Evolutionary conservation across 2,329 filamentous ascomycete species (phyloP).

Genomic region (Fusarium newnesense): DNA sequence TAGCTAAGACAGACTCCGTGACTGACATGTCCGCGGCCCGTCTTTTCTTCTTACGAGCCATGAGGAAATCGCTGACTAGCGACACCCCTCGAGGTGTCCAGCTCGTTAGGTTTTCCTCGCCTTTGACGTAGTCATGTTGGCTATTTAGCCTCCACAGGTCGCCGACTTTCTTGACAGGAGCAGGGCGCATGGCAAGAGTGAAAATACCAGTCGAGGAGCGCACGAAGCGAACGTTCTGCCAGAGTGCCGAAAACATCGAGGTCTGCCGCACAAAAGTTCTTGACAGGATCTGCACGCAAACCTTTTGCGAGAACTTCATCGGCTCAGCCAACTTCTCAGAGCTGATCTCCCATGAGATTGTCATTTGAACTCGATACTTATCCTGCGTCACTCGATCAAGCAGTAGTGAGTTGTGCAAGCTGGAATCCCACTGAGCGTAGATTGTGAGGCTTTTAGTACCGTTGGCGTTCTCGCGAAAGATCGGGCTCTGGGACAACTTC

Average conservation of each 20-base stretch:
- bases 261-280: constrained; percentile 86
- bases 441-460: constrained; percentile 89
- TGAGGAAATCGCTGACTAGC: constrained; percentile 87
- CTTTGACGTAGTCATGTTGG: constrained; percentile 93
- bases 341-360: constrained; percentile 84
- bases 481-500: constrained; percentile 80
- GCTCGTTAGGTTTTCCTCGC: constrained; percentile 84
- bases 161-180: constrained; percentile 88
- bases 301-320: constrained; percentile 85
- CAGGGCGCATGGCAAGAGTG: constrained; percentile 84
- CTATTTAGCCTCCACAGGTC: constrained; percentile 98
- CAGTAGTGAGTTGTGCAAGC: constrained; percentile 88
- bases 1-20: constrained; percentile 72
- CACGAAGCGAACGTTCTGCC: constrained; percentile 85
- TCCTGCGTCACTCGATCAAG: constrained; percentile 95
- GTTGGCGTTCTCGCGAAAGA: constrained; percentile 86
- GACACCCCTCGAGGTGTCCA: constrained; percentile 94
- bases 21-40: constrained; percentile 84
- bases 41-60: constrained; percentile 76
- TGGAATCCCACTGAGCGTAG: constrained; percentile 96
- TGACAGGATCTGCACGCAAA: constrained; percentile 85
- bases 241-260: constrained; percentile 87
- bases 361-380: constrained; percentile 90
- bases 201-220: constrained; percentile 90
- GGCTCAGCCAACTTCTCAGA: constrained; percentile 87